phyloP scores from a whole-genome alignment of 2,329 filamentous ascomycete species.

The Akanthomyces uredinophilus region DNA sequence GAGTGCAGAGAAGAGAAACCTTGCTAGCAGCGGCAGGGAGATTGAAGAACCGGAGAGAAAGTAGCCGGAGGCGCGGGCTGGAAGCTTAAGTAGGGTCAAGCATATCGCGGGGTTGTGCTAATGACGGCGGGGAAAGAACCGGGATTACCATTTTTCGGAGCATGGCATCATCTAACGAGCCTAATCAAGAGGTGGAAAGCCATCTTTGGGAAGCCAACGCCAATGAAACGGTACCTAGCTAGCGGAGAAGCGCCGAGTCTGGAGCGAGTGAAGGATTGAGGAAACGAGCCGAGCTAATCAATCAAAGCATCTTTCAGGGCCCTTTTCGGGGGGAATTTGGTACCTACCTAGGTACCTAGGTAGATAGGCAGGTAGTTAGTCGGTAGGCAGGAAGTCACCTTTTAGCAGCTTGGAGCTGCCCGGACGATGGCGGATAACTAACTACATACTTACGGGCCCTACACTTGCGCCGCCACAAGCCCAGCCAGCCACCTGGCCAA shows the following conservation, averaged over 20 bases:
- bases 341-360: too few species aligned
- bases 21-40: neutral
- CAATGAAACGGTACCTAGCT: neutral
- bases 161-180: neutral
- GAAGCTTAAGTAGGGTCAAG: slow-evolving; percentile 11
- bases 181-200: neutral
- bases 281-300: neutral
- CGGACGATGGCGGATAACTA: neutral
- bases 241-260: neutral
- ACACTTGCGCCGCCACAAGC: neutral
- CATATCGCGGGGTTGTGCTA: neutral
- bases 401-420: too few species aligned
- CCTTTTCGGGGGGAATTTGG: neutral
- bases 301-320: neutral
- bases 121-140: neutral
- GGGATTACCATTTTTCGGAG: neutral
- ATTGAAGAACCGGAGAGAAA: neutral
- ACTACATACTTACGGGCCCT: too few species aligned
- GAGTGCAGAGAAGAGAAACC: neutral
- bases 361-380: too few species aligned
- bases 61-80: neutral
- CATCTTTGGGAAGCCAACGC: neutral
- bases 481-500: too few species aligned
- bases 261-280: neutral
- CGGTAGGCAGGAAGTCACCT: too few species aligned